phyloP scores from a whole-genome alignment of 2,329 filamentous ascomycete species.

The Trichoderma sp. region DNA sequence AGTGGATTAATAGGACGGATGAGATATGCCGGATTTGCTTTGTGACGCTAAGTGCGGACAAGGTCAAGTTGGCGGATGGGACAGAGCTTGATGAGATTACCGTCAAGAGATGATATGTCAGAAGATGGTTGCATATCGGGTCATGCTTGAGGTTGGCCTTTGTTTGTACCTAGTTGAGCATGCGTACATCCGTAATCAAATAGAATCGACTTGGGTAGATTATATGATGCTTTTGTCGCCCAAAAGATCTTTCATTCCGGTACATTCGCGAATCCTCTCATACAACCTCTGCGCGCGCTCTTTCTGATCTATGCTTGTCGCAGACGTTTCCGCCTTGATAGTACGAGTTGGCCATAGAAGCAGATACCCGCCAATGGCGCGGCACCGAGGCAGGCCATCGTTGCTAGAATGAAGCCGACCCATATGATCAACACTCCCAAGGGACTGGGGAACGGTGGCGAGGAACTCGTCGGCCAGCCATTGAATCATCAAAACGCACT shows the following conservation, averaged over 20 bases:
- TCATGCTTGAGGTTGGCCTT: background rate
- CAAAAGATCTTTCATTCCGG: constrained; percentile 40
- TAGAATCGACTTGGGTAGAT: background rate
- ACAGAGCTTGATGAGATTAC: constrained; percentile 38
- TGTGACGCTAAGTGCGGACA: constrained; percentile 43
- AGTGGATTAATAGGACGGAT: constrained; percentile 44
- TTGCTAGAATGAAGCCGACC: constrained; percentile 18
- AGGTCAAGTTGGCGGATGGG: constrained; percentile 41
- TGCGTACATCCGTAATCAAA: background rate
- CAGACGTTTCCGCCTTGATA: constrained; percentile 31
- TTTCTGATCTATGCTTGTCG: constrained; percentile 34
- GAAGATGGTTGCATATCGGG: background rate
- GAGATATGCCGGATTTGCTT: constrained; percentile 42
- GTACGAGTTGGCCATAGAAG: constrained; percentile 43
- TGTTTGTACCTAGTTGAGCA: background rate
- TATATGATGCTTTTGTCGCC: constrained; percentile 32
- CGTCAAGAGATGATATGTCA: background rate
- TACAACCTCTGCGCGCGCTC: constrained; percentile 32
- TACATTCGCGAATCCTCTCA: constrained; percentile 42
- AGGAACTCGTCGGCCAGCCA: constrained; percentile 37
- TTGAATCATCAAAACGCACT: constrained; percentile 31
- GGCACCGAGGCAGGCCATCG: constrained; percentile 29
- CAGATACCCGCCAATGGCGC: constrained; percentile 40
- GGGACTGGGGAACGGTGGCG: constrained; percentile 39
- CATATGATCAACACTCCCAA: constrained; percentile 39